Conservation (phyloP, 768 basidiomycete genomes). For the Amanita subjunquillea region DNA sequence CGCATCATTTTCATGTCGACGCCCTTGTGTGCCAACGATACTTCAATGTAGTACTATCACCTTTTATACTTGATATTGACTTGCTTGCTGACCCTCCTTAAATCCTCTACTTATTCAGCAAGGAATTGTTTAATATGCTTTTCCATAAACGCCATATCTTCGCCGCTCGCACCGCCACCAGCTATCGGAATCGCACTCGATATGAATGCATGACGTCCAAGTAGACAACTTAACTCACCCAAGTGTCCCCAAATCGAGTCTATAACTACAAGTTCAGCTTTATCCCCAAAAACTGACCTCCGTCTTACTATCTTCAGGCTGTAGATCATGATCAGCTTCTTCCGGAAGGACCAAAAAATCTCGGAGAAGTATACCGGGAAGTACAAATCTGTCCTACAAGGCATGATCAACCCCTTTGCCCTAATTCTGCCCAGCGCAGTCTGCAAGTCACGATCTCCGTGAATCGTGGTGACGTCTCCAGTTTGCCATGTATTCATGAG, state of each 20-base stretch:
- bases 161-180: constrained; percentile 29
- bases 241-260: constrained; percentile 49
- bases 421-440: constrained; percentile 31
- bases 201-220: background rate
- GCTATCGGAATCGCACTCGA: constrained; percentile 16
- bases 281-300: constrained; percentile 31
- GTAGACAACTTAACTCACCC: constrained; percentile 20
- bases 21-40: too few relatives aligned
- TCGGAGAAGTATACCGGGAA: constrained; percentile 29
- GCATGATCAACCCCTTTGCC: constrained; percentile 47
- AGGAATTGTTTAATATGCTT: constrained; percentile 35
- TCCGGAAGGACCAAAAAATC: background rate
- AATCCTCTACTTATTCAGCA: background rate
- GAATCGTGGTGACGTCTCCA: constrained; percentile 36
- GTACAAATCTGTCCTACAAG: constrained; percentile 48
- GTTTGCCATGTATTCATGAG: constrained; percentile 40
- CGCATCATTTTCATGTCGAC: too few relatives aligned
- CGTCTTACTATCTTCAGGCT: constrained; percentile 46
- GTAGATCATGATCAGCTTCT: background rate
- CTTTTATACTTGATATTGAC: too few relatives aligned
- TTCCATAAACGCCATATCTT: constrained; percentile 33
- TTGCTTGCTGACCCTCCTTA: too few relatives aligned
- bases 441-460: constrained; percentile 31
- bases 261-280: constrained; percentile 38
- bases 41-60: too few relatives aligned